These are phyloP conservation scores for Ophiocordyceps sinensis DNA, from an alignment of 2,329 filamentous ascomycete genomes.

Conservation along the genomic window DNA sequence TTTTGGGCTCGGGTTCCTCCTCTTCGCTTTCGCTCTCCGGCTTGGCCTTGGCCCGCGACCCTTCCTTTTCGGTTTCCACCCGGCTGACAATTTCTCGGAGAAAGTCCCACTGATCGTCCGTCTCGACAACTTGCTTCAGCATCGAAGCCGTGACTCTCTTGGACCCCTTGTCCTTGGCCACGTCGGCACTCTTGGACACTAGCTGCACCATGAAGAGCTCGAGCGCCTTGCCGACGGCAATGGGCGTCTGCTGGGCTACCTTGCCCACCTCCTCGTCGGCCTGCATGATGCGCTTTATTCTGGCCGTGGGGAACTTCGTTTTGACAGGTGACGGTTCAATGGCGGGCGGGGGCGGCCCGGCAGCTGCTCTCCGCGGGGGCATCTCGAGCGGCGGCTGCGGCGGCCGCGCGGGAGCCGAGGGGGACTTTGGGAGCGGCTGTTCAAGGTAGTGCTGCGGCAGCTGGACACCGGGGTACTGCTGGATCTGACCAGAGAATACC, in stretches of 20 bases:
- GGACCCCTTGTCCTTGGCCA: slow-evolving; percentile 68
- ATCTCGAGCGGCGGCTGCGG: slow-evolving; percentile 9
- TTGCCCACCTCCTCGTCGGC: slow-evolving; percentile 97
- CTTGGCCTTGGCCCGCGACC: slow-evolving; percentile 26
- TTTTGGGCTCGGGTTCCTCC: slow-evolving; percentile 31
- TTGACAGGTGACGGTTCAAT: slow-evolving; percentile 59
- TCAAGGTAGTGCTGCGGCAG: slow-evolving; percentile 1
- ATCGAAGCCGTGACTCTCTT: slow-evolving; percentile 85
- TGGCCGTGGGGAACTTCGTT: slow-evolving; percentile 91
- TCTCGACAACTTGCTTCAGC: slow-evolving; percentile 79
- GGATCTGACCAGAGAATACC: neutral
- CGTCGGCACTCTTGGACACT: slow-evolving; percentile 73
- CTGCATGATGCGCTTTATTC: slow-evolving; percentile 99
- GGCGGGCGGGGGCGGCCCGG: slow-evolving; percentile 19
- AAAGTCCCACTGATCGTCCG: slow-evolving; percentile 90
- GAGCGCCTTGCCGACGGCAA: slow-evolving; percentile 87
- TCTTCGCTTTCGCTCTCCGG: slow-evolving; percentile 39
- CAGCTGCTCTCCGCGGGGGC: slow-evolving; percentile 18
- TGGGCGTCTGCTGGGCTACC: slow-evolving; percentile 92
- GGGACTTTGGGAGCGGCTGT: neutral
- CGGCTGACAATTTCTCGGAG: slow-evolving; percentile 79
- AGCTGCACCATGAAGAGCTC: slow-evolving; percentile 97
- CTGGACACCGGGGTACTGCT: slow-evolving; percentile 1
- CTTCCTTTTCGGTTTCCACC: slow-evolving; percentile 47
- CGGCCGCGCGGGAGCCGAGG: neutral